Evolutionary conservation across 176 grass and related monocot species (phyloP), one percentile per base, ranked within the genome.

Genomic region (Themeda triandra): DNA sequence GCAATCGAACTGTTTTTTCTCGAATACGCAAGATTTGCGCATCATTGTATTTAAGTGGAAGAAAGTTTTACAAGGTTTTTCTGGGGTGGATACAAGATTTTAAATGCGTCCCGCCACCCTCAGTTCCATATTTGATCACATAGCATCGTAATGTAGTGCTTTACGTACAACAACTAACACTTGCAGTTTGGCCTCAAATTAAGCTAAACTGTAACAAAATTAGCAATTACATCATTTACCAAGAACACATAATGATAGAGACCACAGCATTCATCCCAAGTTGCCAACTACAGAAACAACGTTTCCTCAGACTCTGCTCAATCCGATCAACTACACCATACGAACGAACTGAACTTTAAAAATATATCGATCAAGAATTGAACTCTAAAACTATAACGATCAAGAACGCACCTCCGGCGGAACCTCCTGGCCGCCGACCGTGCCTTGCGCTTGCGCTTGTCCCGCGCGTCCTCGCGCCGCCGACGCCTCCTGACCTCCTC

Each of bases 401-500:
- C 24, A n/a, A 88, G 54, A 8, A 10, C 68, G 33, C 27, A 89
- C 89, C 92, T 92, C 33, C 83, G 80, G 36, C 88, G 81, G 23
- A 78, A 44, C 77, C 19, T 87, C 23, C 88, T 60, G 1, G 58
- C 86, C 4, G 82, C 86, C 18, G 86, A 79, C 5, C 88, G 84
- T 1, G 64, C 73, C 84, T 94, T 97, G 59, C 95, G 81, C 75
- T 91, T 97, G 81, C 35, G 71, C 90, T 79, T 89, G 70, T 97
- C 95, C 59, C 81, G 80, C 32, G 74, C 75, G 73, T 92, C 84
- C 92, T 97, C 92, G 77, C 83, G 88, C 80, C 90, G 62, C 40
- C 92, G 74, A 37, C 95, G 86, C 72, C 92, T 51, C 86, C 79
- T 87, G 67, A 91, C 62, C 90, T 97, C 95, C 92, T 90, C 86